Evolutionary conservation across 148 eudicot genomes (phyloP).

Genomic region (Fagopyrum homotropicum): DNA sequence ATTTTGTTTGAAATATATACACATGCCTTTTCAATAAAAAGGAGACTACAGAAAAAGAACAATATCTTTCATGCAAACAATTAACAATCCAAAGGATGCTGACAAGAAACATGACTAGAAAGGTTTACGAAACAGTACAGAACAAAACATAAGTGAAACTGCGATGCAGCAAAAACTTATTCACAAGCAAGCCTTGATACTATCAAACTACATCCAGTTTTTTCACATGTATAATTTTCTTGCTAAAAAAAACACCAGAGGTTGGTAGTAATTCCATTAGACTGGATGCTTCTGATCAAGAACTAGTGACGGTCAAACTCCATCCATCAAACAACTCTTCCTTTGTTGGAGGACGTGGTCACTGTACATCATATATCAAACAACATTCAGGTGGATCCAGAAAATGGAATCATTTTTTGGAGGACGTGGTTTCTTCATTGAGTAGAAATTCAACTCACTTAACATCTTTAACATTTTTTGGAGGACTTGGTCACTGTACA

Average conservation of each 20-base stretch:
- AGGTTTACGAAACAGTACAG: neutral
- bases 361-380: neutral
- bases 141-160: too few species aligned
- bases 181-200: neutral
- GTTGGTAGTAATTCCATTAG: neutral
- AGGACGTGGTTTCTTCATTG: neutral
- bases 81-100: neutral
- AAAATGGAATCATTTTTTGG: neutral
- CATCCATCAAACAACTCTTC: neutral
- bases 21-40: neutral
- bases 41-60: neutral
- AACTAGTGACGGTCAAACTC: neutral
- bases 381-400: neutral
- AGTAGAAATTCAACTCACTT: neutral
- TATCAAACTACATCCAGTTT: too few species aligned
- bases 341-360: too few species aligned
- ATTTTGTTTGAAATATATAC: neutral
- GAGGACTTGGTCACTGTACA: neutral
- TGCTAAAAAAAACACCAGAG: neutral
- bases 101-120: neutral
- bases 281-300: constrained; percentile 4
- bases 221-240: too few species aligned
- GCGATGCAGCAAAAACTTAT: neutral
- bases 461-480: neutral
- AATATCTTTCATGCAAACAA: neutral